Percentiles rank a stretch among this genome's conserved stretches.
Conservation (phyloP, 148 eudicot genomes). For the Diospyros lotus region DNA sequence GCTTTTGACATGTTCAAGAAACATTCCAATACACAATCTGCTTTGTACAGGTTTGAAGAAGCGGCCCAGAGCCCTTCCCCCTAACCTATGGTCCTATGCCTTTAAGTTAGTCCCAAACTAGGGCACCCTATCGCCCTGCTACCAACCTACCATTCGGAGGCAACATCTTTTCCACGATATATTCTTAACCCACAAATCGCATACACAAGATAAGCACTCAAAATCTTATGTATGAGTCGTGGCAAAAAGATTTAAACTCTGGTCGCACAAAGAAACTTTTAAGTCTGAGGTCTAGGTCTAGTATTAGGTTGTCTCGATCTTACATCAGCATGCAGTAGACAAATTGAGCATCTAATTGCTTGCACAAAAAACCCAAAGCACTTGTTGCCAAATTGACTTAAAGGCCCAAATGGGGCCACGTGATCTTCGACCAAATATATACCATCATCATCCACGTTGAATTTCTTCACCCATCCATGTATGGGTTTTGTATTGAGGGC, state of each 20-base stretch:
- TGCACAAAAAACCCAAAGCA: slow-evolving; percentile 7
- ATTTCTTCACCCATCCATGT: background rate
- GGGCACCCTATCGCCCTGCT: no score
- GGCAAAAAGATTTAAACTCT: no score
- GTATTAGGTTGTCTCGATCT: background rate
- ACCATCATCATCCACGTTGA: background rate
- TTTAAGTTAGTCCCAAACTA: slow-evolving; percentile 8
- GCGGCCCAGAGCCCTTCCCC: background rate
- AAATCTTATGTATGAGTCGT: no score
- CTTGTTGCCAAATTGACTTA: slow-evolving; percentile 15
- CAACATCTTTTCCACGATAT: no score
- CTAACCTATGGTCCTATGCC: slow-evolving; percentile 9
- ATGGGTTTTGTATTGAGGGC: background rate
- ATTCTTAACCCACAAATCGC: no score
- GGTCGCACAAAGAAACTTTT: no score
- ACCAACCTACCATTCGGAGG: no score
- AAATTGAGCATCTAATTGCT: slow-evolving; percentile 5
- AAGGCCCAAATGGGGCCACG: background rate
- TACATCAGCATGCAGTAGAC: background rate
- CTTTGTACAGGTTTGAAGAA: no score
- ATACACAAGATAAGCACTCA: no score
- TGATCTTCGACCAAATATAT: background rate
- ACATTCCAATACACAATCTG: background rate
- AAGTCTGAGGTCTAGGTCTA: no score
- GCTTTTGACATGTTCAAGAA: slow-evolving; percentile 1